phyloP scores from a whole-genome alignment of 345 rosid genomes.

The Acer saccharum region DNA sequence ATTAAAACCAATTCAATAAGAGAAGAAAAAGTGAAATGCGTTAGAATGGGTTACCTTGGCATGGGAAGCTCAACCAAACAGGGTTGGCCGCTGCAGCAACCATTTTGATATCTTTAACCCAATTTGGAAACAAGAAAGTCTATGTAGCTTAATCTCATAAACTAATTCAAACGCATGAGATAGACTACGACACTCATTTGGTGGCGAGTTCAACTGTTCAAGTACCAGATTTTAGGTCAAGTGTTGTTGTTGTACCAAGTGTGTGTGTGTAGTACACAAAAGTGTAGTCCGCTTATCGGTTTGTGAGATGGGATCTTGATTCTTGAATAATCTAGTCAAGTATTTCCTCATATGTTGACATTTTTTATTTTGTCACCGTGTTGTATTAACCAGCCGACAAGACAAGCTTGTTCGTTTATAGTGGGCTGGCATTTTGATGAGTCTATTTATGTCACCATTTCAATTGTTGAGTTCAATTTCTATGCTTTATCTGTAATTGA shows the following conservation, averaged over 20 bases:
- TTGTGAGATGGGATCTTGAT: background rate
- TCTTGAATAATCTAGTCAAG: background rate
- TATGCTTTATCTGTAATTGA: background rate
- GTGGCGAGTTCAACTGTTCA: too few relatives aligned
- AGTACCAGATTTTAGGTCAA: background rate
- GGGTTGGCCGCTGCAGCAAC: background rate
- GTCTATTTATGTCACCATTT: background rate
- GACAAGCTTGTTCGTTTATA: too few relatives aligned
- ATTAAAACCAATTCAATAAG: background rate
- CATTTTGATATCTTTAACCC: background rate
- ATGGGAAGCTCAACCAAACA: background rate
- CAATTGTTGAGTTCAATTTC: background rate
- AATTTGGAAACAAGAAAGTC: background rate
- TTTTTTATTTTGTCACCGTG: background rate
- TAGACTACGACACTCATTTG: background rate
- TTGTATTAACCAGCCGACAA: background rate
- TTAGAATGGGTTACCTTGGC: background rate
- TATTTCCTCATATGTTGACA: background rate
- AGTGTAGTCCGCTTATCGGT: background rate
- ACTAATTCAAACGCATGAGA: background rate
- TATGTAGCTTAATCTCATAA: background rate
- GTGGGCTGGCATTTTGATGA: too few relatives aligned
- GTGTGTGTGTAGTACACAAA: background rate
- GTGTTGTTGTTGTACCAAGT: background rate
- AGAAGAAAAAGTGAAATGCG: background rate